These are phyloP conservation scores for Fusarium sp. DNA, from an alignment of 2,329 filamentous ascomycete genomes.

Conservation along the genomic window DNA sequence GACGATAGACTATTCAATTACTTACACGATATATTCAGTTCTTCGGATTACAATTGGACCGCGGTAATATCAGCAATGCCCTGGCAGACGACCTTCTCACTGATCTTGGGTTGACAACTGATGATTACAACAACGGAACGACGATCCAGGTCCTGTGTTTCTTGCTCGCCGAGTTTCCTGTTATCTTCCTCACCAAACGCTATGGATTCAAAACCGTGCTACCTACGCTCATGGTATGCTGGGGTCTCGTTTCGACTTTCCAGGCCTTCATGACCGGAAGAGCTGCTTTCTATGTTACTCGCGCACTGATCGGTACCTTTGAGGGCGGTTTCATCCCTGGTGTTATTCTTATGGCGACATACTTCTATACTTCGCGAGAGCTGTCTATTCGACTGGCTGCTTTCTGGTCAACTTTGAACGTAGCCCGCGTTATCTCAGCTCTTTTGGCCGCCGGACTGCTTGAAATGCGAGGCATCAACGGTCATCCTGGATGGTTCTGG, in stretches of 20 bases:
- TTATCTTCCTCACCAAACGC: constrained; percentile 67
- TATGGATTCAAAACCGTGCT: constrained; percentile 68
- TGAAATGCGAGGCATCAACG: constrained; percentile 60
- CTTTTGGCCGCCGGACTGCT: constrained; percentile 59
- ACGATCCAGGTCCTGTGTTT: constrained; percentile 67
- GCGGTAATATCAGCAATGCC: constrained; percentile 67
- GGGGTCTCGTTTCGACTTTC: constrained; percentile 59
- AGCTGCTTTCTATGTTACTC: constrained; percentile 61
- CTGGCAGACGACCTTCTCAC: constrained; percentile 70
- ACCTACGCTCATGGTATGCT: constrained; percentile 63
- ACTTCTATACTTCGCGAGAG: constrained; percentile 78
- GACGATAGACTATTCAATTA: background rate
- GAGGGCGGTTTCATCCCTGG: constrained; percentile 70
- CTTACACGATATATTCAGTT: constrained; percentile 54
- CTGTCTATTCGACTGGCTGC: constrained; percentile 73
- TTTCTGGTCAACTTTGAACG: constrained; percentile 71
- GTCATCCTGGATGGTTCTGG: constrained; percentile 67
- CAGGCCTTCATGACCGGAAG: constrained; percentile 64
- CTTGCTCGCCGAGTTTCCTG: constrained; percentile 67
- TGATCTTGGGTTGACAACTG: constrained; percentile 60
- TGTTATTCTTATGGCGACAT: constrained; percentile 73
- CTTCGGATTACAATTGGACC: constrained; percentile 59
- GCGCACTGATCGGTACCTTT: constrained; percentile 64
- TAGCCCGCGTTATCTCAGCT: constrained; percentile 60
- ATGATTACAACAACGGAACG: constrained; percentile 69